phyloP scores from a whole-genome alignment of 139 green algal genomes.

The Picochlorum sp. region DNA sequence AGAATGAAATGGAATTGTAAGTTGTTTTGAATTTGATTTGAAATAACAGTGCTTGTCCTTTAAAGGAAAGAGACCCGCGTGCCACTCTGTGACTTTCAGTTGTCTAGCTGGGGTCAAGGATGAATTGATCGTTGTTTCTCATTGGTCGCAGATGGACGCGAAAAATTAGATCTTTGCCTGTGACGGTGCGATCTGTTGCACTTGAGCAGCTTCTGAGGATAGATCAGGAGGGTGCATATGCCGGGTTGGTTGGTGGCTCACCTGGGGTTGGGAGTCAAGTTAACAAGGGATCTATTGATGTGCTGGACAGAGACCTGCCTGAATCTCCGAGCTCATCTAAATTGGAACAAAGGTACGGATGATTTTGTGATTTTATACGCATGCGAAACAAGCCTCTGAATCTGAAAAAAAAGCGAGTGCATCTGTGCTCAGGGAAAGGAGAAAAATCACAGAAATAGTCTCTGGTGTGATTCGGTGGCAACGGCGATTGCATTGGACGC shows the following conservation, averaged over 20 bases:
- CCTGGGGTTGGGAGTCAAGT: not conserved
- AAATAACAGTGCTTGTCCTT: no score
- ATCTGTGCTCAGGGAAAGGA: not conserved
- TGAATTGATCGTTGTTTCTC: not conserved
- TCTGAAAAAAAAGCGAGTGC: not conserved
- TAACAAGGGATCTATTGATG: not conserved
- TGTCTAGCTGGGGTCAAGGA: no score
- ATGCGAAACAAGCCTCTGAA: not conserved
- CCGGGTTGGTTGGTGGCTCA: slow-evolving; percentile 34
- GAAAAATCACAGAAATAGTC: slow-evolving; percentile 49
- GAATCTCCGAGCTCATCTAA: no score
- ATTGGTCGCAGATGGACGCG: not conserved
- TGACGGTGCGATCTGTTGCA: slow-evolving; percentile 2
- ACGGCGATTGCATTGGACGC: slow-evolving; percentile 41
- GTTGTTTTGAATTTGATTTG: no score
- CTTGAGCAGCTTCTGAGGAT: slow-evolving; percentile 48
- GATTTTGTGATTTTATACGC: no score
- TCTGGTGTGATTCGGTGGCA: slow-evolving; percentile 37
- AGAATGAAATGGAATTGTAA: no score
- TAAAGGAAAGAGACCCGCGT: no score
- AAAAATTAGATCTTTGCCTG: not conserved
- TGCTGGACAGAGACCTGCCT: no score
- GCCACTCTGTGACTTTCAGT: no score
- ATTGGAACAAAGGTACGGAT: no score
- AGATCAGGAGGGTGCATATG: slow-evolving; percentile 44